Evolutionary conservation across 129 eudicot genomes (phyloP), one percentile per base, ranked within the genome.

Genomic region (Lactuca saligna): DNA sequence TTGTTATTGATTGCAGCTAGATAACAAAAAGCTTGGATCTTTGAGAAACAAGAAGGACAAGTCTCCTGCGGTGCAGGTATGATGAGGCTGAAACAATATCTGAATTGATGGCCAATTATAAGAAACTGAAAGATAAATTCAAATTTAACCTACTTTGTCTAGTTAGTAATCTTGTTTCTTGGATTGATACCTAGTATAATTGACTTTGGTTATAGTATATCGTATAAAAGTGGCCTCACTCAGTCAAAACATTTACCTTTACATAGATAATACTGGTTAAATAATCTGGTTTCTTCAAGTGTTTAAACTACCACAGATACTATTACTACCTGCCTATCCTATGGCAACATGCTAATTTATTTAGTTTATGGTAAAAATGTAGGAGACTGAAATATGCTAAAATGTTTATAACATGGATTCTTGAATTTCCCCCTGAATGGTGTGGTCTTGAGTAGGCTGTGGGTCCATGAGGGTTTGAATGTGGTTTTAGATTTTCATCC

Each of bases 11-110:
- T 25, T 39, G 8, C 85, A 87, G 93, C 69, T 87, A 68, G 97
- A 91, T 81, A 91, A 87, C 71, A 81, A 74, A 64, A 91, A 83
- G 71, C 89, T 91, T 65, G 92, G 86, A 76, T 83, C 84, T 67
- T 79, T 91, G 62, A 76, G 63, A 10, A 87, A 83, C 81, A 81
- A 76, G 42, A 87, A 87, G 73, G 95, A 87, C 17, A 74, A 69
- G 50, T 65, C 87, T 63, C 95, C 97, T 4, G 91, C 83, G 56
- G 64, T 93, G 96, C 98, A 93, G 98, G 98, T 93, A 69, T 49
- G 75, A 51, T 68, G 29, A 63, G 4, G 4, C 14, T 10, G 35
- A 34, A 61, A 35, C 5, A 63, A 44, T 57, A 8, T 15, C 31
- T 66, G 1, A 13, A 17, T 46, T 57, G 54, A 25, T 25, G 29